These are phyloP conservation scores for Solanum pimpinellifolium DNA, from an alignment of 257 asterid genomes.

Conservation along the genomic window DNA sequence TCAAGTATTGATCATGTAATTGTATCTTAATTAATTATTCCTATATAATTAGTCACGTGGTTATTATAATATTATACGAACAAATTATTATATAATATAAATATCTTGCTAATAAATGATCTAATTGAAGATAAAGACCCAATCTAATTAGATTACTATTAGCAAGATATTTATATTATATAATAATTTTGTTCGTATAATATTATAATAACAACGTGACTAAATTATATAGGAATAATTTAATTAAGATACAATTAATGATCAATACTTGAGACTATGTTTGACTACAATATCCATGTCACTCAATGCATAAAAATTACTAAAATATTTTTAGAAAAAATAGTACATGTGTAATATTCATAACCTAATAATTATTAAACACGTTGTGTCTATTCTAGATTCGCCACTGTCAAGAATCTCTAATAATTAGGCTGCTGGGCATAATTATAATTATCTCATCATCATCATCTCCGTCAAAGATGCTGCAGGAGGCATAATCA, in stretches of 20 bases:
- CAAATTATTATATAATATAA: no score
- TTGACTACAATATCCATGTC: neutral
- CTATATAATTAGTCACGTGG: no score
- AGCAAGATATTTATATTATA: neutral
- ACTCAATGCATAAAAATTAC: neutral
- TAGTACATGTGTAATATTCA: no score
- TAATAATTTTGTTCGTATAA: no score
- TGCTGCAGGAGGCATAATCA: neutral
- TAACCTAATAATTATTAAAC: no score
- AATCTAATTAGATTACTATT: no score
- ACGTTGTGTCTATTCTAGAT: no score
- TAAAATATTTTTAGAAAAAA: neutral
- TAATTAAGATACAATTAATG: neutral
- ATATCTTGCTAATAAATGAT: no score
- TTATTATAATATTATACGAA: no score
- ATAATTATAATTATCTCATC: neutral
- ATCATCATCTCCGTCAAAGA: neutral
- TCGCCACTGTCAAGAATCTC: accelerated
- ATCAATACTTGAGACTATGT: neutral
- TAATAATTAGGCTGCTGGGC: neutral
- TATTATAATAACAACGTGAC: neutral
- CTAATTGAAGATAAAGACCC: no score
- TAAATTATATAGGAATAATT: neutral
- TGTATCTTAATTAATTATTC: no score
- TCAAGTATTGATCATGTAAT: no score